These are phyloP conservation scores for Boehmeria nivea DNA, from an alignment of 306 rosid genomes.

Conservation along the genomic window DNA sequence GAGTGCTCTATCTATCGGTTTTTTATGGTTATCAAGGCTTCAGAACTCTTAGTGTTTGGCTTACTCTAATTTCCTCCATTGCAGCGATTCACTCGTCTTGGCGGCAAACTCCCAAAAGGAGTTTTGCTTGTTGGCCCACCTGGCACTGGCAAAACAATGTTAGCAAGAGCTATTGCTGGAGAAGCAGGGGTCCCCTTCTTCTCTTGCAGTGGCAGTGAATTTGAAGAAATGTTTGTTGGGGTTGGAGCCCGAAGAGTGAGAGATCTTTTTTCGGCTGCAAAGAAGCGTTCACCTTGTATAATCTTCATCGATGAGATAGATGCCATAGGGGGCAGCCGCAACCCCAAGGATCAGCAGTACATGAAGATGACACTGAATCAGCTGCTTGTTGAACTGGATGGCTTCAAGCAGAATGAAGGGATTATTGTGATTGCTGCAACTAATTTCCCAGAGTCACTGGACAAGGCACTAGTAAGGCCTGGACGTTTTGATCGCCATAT, in stretches of 20 bases:
- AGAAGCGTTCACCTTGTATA: slow-evolving; percentile 83
- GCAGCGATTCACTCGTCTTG: slow-evolving; percentile 96
- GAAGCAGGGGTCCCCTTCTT: slow-evolving; percentile 98
- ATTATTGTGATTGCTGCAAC: slow-evolving; percentile 95
- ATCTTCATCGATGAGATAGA: slow-evolving; percentile 94
- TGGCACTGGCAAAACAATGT: slow-evolving; percentile 94
- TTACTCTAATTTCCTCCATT: slow-evolving; percentile 25
- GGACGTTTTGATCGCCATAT: slow-evolving; percentile 92
- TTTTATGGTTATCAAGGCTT: background rate
- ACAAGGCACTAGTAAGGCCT: slow-evolving; percentile 91
- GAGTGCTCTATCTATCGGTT: background rate
- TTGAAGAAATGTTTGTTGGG: slow-evolving; percentile 93
- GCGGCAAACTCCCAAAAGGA: slow-evolving; percentile 96
- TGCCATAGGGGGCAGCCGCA: slow-evolving; percentile 86
- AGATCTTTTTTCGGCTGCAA: slow-evolving; percentile 84
- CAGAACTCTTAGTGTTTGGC: background rate
- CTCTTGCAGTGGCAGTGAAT: slow-evolving; percentile 92
- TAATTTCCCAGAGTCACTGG: slow-evolving; percentile 80
- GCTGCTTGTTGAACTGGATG: slow-evolving; percentile 90
- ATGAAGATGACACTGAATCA: slow-evolving; percentile 90
- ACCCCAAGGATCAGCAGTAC: slow-evolving; percentile 69
- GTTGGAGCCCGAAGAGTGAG: slow-evolving; percentile 97
- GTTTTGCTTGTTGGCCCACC: slow-evolving; percentile 95
- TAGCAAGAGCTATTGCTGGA: slow-evolving; percentile 96
- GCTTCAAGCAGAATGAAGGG: slow-evolving; percentile 94